A percentile compares a stretch with the other conserved stretches of the same genome.
Evolutionary conservation across 345 rosid species (phyloP).

Genomic region (Arabidopsis arenosa): DNA sequence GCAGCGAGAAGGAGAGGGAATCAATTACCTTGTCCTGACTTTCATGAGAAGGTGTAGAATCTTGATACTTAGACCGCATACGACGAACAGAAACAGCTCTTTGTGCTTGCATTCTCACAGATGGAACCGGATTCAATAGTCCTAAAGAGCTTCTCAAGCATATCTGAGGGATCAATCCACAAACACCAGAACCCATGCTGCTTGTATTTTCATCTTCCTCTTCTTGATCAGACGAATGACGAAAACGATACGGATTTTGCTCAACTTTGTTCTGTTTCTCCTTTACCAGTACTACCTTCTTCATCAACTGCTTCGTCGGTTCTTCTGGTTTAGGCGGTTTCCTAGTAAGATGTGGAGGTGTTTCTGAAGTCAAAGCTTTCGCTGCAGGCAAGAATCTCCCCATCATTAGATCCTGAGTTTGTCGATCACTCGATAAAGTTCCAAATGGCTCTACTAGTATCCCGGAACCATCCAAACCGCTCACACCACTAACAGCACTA

Average conservation of each 20-base stretch:
- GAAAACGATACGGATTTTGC: constrained; percentile 44
- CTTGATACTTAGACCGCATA: constrained; percentile 50
- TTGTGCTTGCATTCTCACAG: constrained; percentile 54
- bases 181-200: constrained; percentile 54
- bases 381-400: constrained; percentile 94
- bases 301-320: constrained; percentile 44
- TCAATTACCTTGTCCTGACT: constrained; percentile 52
- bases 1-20: not conserved
- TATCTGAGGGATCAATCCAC: constrained; percentile 80
- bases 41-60: constrained; percentile 45
- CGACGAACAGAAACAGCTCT: constrained; percentile 52
- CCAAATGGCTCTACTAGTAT: constrained; percentile 49
- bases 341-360: constrained; percentile 54
- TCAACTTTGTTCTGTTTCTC: constrained; percentile 39
- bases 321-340: constrained; percentile 56
- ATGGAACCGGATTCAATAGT: constrained; percentile 62
- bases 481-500: constrained; percentile 57
- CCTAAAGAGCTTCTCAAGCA: constrained; percentile 70
- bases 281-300: constrained; percentile 27
- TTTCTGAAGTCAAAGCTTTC: constrained; percentile 81
- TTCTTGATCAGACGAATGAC: constrained; percentile 48
- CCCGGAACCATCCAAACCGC: constrained; percentile 59
- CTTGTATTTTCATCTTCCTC: constrained; percentile 53
- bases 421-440: constrained; percentile 57
- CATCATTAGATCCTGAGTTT: constrained; percentile 81